phyloP scores from a whole-genome alignment of 495 filamentous ascomycete species.

The Emericellopsis terricola region DNA sequence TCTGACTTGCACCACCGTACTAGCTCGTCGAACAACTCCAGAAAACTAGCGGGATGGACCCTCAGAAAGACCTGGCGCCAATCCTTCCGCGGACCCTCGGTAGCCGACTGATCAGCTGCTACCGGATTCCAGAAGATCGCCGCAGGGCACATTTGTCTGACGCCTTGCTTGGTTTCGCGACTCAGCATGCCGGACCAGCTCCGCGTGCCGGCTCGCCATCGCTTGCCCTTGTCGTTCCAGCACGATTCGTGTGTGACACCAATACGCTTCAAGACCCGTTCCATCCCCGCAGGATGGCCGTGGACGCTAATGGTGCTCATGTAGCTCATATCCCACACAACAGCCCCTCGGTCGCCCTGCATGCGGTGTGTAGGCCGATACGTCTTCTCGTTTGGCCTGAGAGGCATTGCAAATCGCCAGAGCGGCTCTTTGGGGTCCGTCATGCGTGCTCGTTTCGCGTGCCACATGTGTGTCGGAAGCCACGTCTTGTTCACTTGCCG shows the following conservation, averaged over 20 bases:
- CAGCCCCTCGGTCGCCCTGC: constrained; percentile 33
- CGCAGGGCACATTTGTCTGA: constrained; percentile 53
- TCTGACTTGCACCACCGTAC: constrained; percentile 49
- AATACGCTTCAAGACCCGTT: constrained; percentile 43
- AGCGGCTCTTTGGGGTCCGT: constrained; percentile 55
- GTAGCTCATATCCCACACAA: constrained; percentile 92
- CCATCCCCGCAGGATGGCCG: constrained; percentile 42
- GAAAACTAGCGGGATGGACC: constrained; percentile 76
- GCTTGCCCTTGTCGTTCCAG: constrained; percentile 43
- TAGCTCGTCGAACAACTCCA: constrained; percentile 68
- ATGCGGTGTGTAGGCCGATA: constrained; percentile 80
- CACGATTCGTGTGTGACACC: constrained; percentile 38
- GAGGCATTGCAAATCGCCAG: constrained; percentile 76
- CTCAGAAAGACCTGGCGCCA: constrained; percentile 40
- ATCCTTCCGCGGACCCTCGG: not conserved
- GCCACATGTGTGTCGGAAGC: constrained; percentile 89
- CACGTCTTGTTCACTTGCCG: constrained; percentile 79
- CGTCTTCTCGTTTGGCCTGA: constrained; percentile 73
- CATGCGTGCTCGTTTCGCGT: constrained; percentile 84
- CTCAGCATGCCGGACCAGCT: constrained; percentile 47
- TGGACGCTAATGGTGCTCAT: constrained; percentile 71
- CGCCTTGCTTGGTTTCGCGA: constrained; percentile 34
- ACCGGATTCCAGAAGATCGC: constrained; percentile 51
- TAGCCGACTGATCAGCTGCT: not conserved
- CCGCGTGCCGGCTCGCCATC: constrained; percentile 60